Conservation (phyloP, 495 filamentous ascomycete species). For the Aspergillus nidulans region DNA sequence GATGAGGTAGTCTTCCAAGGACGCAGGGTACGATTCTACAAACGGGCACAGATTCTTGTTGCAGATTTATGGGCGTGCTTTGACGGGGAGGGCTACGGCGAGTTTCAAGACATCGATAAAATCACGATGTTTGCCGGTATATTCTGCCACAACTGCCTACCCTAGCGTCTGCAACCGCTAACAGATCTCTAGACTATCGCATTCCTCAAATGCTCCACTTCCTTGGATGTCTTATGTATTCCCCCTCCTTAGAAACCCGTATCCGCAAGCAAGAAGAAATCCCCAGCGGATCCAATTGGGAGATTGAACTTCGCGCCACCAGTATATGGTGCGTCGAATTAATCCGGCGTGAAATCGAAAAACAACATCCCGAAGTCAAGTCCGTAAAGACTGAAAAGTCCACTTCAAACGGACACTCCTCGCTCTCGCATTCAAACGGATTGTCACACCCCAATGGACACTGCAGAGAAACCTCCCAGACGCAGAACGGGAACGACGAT, state of each 20-base stretch:
- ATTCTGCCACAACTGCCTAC: conserved; percentile 1
- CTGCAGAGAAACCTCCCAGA: not conserved
- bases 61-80: conserved; percentile 96
- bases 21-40: conserved; percentile 74
- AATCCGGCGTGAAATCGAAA: conserved; percentile 76
- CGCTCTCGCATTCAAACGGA: not conserved
- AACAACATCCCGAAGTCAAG: conserved; percentile 59
- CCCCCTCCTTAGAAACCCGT: conserved; percentile 67
- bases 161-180: not conserved
- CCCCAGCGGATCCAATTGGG: conserved; percentile 70
- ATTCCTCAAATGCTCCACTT: conserved; percentile 89
- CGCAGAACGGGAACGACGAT: conserved; percentile 2
- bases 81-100: conserved; percentile 69
- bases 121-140: conserved; percentile 93
- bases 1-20: conserved; percentile 73
- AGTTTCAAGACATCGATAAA: conserved; percentile 87
- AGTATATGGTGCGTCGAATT: conserved; percentile 94
- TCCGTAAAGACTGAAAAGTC: conserved; percentile 8
- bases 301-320: conserved; percentile 82
- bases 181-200: conserved; percentile 65
- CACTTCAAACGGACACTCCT: not conserved
- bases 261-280: conserved; percentile 61
- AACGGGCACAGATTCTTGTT: conserved; percentile 91
- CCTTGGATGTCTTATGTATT: conserved; percentile 78
- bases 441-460: not conserved